A percentile compares a stretch with the other conserved stretches of the same genome.
Evolutionary conservation across 352 stramenopile genomes (phyloP).

Genomic region (Pythium rhizo-oryzae): DNA sequence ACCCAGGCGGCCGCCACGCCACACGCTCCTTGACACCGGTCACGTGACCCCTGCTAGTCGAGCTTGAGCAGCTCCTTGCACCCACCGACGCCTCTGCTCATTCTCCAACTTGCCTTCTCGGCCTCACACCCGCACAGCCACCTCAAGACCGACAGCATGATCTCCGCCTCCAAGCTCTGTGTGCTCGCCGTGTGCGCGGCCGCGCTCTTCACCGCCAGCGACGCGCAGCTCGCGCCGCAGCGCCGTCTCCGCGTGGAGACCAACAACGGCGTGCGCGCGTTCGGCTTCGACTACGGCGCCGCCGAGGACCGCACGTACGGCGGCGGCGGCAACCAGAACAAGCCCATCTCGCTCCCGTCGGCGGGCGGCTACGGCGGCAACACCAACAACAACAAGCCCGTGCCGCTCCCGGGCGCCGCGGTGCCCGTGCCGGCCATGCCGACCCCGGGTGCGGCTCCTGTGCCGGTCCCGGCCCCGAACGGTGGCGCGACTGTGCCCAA

Average conservation of each 20-base stretch:
- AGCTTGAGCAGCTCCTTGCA: not conserved
- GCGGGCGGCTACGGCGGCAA: not conserved
- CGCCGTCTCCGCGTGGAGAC: conserved; percentile 6
- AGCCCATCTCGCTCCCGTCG: not conserved
- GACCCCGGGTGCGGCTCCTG: not conserved
- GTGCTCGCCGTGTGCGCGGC: not conserved
- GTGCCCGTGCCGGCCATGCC: conserved; percentile 4
- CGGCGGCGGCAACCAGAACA: conserved; percentile 4
- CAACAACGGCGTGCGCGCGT: conserved; percentile 2
- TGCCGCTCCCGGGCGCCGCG: not conserved
- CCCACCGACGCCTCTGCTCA: not conserved
- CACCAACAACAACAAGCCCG: not conserved
- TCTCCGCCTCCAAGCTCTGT: conserved; percentile 10
- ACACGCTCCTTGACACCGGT: not conserved
- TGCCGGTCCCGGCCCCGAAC: not conserved
- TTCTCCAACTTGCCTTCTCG: conserved; percentile 7
- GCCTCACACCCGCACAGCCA: not conserved
- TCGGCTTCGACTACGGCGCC: not conserved
- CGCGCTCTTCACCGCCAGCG: not conserved
- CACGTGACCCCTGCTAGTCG: not conserved
- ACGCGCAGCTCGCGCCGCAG: not conserved
- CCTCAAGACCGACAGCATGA: not conserved
- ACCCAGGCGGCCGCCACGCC: too few species aligned
- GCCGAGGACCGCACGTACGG: not conserved
- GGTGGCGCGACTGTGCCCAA: not conserved